A percentile compares a stretch with the other conserved stretches of the same genome.
These are phyloP conservation scores for Acanthamoeba healyi DNA, from an alignment of 208 protist species.

Conservation along the genomic window DNA sequence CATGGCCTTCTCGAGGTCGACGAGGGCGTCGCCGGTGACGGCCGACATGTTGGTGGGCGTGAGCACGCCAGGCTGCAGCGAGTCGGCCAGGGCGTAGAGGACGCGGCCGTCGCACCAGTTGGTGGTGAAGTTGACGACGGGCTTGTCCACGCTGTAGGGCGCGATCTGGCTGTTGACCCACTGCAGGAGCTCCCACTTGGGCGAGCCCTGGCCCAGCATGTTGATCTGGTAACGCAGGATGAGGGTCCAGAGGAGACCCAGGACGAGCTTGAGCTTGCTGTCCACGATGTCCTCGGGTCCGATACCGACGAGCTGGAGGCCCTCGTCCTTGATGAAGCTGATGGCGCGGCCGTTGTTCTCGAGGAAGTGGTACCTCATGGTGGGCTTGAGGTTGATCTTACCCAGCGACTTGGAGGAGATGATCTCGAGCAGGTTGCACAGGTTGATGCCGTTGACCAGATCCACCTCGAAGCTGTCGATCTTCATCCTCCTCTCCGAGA, in stretches of 20 bases:
- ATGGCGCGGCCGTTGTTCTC: constrained; percentile 81
- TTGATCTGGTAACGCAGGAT: constrained; percentile 85
- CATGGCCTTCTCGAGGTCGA: constrained; percentile 83
- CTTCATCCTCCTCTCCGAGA: constrained; percentile 64
- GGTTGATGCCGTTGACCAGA: constrained; percentile 40
- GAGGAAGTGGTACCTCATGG: constrained; percentile 74
- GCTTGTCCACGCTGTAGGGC: constrained; percentile 73
- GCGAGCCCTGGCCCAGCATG: constrained; percentile 75
- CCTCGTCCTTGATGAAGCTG: constrained; percentile 83
- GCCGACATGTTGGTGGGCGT: constrained; percentile 76
- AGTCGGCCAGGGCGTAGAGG: constrained; percentile 78
- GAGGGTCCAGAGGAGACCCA: constrained; percentile 88
- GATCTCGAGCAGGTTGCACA: constrained; percentile 73
- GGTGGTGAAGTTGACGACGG: constrained; percentile 74
- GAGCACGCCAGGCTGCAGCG: constrained; percentile 78
- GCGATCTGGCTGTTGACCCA: constrained; percentile 72
- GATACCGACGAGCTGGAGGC: constrained; percentile 86
- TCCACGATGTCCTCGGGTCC: constrained; percentile 85
- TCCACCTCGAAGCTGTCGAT: constrained; percentile 34
- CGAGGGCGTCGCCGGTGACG: constrained; percentile 67
- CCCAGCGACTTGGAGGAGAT: constrained; percentile 77
- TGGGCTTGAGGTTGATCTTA: constrained; percentile 74
- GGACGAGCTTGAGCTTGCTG: constrained; percentile 83
- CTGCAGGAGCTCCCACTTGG: constrained; percentile 77
- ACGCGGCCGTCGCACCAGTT: constrained; percentile 82